Conservation (phyloP, 176 grass and related monocot genomes). For the Calamus simplicifolius region DNA sequence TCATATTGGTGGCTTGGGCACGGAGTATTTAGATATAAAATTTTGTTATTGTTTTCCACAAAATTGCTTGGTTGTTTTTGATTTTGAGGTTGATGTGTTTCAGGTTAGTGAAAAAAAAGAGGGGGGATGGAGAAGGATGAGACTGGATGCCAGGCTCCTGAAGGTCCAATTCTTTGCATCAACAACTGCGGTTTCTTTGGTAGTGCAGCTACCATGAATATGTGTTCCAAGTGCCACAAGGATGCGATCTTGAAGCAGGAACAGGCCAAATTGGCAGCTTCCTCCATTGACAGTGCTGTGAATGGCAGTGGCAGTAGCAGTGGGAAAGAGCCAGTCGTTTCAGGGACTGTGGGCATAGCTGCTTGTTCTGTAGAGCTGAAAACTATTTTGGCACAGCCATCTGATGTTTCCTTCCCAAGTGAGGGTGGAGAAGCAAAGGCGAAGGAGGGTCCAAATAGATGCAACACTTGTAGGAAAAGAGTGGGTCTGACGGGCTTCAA, state of each 20-base stretch:
- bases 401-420: slow-evolving; percentile 25
- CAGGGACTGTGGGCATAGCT: slow-evolving; percentile 18
- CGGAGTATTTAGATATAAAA: no score
- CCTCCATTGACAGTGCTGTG: slow-evolving; percentile 78
- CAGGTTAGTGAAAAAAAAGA: slow-evolving; percentile 5
- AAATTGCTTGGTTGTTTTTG: no score
- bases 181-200: slow-evolving; percentile 98
- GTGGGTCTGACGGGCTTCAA: slow-evolving; percentile 81
- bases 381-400: slow-evolving; percentile 6
- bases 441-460: slow-evolving; percentile 76
- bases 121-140: slow-evolving; percentile 78
- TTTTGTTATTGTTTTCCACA: no score
- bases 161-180: slow-evolving; percentile 88
- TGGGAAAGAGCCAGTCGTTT: slow-evolving; percentile 30
- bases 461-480: slow-evolving; percentile 58
- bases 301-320: slow-evolving; percentile 32
- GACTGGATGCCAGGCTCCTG: slow-evolving; percentile 66
- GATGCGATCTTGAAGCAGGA: slow-evolving; percentile 72
- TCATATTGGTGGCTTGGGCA: no score
- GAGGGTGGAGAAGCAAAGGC: slow-evolving; percentile 24
- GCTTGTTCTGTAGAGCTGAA: slow-evolving; percentile 35
- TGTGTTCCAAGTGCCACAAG: slow-evolving; percentile 99
- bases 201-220: slow-evolving; percentile 73
- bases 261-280: slow-evolving; percentile 61
- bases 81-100: slow-evolving; percentile 21